These are phyloP conservation scores for Kodamaea suecica DNA, from an alignment of 1,139 yeast genomes.

Conservation along the genomic window DNA sequence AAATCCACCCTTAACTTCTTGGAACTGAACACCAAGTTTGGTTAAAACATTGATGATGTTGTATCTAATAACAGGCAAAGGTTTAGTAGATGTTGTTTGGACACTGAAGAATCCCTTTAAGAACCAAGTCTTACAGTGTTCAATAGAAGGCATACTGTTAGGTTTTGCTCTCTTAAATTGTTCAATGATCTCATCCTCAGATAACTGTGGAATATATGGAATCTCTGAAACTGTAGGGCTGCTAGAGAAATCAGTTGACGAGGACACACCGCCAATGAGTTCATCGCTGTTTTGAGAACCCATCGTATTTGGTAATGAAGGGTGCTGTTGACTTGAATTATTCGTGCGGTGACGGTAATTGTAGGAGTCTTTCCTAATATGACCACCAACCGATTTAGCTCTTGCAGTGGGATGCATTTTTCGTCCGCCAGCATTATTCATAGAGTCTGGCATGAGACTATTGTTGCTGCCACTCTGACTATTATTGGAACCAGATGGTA, in stretches of 20 bases:
- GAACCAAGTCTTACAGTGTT: slow-evolving; percentile 86
- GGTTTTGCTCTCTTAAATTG: slow-evolving; percentile 70
- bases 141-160: slow-evolving; percentile 89
- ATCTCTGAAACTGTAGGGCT: slow-evolving; percentile 31
- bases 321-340: slow-evolving; percentile 34
- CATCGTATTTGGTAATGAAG: slow-evolving; percentile 49
- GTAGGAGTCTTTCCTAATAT: slow-evolving; percentile 62
- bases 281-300: slow-evolving; percentile 46
- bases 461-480: slow-evolving; percentile 3
- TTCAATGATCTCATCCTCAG: slow-evolving; percentile 64
- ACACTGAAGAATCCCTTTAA: slow-evolving; percentile 94
- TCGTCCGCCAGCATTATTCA: slow-evolving; percentile 7
- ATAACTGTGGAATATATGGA: slow-evolving; percentile 39
- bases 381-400: slow-evolving; percentile 82
- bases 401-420: slow-evolving; percentile 77
- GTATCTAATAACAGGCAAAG: slow-evolving; percentile 82
- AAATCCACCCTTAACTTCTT: slow-evolving; percentile 94
- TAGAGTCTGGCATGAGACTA: slow-evolving; percentile 7
- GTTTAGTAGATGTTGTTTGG: slow-evolving; percentile 91
- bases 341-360: slow-evolving; percentile 22
- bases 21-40: slow-evolving; percentile 74
- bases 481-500: slow-evolving; percentile 1
- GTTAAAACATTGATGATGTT: slow-evolving; percentile 78
- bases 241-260: slow-evolving; percentile 1
- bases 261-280: slow-evolving; percentile 18